Evolutionary conservation across 805 yeast species (phyloP).

Genomic region (Wickerhamomyces tratensis): DNA sequence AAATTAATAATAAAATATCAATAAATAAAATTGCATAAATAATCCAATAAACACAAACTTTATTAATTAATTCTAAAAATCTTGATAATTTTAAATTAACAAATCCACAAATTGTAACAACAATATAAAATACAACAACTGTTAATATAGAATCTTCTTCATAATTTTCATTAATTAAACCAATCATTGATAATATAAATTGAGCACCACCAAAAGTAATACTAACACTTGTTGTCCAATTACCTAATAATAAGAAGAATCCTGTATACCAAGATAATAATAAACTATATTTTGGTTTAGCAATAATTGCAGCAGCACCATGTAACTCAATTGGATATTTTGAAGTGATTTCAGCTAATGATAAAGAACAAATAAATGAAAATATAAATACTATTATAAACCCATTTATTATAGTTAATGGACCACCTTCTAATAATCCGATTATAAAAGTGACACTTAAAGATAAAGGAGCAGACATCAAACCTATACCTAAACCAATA

Average conservation of each 20-base stretch:
- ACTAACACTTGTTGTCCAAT: conserved; percentile 69
- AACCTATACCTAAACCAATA: conserved; percentile 68
- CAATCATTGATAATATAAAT: conserved; percentile 56
- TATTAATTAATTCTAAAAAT: conserved; percentile 53
- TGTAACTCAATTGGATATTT: conserved; percentile 73
- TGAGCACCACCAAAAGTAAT: conserved; percentile 72
- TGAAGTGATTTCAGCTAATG: conserved; percentile 69
- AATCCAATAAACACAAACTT: conserved; percentile 67
- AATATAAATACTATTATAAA: conserved; percentile 59
- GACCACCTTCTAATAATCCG: conserved; percentile 68
- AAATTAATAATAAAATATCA: conserved; percentile 47
- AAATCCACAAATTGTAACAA: conserved; percentile 51
- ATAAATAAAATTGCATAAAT: conserved; percentile 60
- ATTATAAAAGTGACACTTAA: conserved; percentile 65
- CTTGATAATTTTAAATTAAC: conserved; percentile 53
- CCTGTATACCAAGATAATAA: conserved; percentile 71
- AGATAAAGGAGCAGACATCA: conserved; percentile 79
- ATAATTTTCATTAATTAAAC: conserved; percentile 49
- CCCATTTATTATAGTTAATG: conserved; percentile 67
- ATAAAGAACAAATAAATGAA: conserved; percentile 54
- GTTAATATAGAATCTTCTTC: conserved; percentile 48
- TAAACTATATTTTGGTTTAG: conserved; percentile 46
- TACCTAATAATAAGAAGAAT: conserved; percentile 65
- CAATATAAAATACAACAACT: conserved; percentile 42
- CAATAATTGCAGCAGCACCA: conserved; percentile 66